These are phyloP conservation scores for Flaveria sonorensis DNA, from an alignment of 129 eudicot genomes.

Conservation along the genomic window DNA sequence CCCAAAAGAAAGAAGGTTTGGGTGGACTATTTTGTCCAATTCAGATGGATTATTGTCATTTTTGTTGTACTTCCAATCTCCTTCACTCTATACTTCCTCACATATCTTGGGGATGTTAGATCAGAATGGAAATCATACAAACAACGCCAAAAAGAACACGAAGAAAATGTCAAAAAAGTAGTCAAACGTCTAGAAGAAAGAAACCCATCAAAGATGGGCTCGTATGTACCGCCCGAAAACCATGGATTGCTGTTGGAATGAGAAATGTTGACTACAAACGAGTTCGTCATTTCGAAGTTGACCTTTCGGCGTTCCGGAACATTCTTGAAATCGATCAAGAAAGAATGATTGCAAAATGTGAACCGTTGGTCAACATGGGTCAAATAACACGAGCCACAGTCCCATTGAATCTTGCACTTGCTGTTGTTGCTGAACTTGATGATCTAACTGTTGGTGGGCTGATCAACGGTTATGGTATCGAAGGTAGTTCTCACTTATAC, in stretches of 20 bases:
- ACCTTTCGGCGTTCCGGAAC: slow-evolving; percentile 83
- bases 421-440: slow-evolving; percentile 97
- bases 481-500: slow-evolving; percentile 89
- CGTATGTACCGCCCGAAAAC: slow-evolving; percentile 90
- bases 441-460: slow-evolving; percentile 96
- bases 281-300: slow-evolving; percentile 90
- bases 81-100: slow-evolving; percentile 68
- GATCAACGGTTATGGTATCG: slow-evolving; percentile 91
- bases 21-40: slow-evolving; percentile 80
- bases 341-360: slow-evolving; percentile 81
- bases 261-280: slow-evolving; percentile 92
- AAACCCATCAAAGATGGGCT: slow-evolving; percentile 83
- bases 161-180: slow-evolving; percentile 84
- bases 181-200: slow-evolving; percentile 74
- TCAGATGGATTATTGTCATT: slow-evolving; percentile 87
- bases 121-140: slow-evolving; percentile 78
- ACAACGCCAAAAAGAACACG: slow-evolving; percentile 81
- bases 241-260: slow-evolving; percentile 96
- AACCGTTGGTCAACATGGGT: slow-evolving; percentile 96
- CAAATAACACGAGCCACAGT: slow-evolving; percentile 86
- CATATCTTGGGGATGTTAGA: slow-evolving; percentile 76
- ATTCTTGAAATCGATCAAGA: slow-evolving; percentile 74
- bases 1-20: slow-evolving; percentile 85
- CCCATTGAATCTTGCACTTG: slow-evolving; percentile 88
- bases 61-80: slow-evolving; percentile 89